These are phyloP conservation scores for Apium graveolens DNA, from an alignment of 129 eudicot genomes.

Conservation along the genomic window DNA sequence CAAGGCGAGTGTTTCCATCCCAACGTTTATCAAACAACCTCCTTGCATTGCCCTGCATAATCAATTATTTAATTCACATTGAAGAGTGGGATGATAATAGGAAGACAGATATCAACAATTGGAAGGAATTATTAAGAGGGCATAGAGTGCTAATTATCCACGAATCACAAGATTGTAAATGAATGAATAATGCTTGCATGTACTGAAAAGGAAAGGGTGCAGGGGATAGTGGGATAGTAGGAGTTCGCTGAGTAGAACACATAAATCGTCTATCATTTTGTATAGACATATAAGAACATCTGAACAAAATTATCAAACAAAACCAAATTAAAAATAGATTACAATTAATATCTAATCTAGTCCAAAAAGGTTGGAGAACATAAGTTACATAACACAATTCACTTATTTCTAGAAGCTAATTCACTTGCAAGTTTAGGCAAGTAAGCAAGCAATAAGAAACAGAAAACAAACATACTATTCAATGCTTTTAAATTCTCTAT, in stretches of 20 bases:
- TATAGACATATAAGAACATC: background rate
- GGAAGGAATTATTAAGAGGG: background rate
- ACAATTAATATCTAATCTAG: background rate
- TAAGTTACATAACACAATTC: background rate
- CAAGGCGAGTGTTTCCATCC: slow-evolving; percentile 60
- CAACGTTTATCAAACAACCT: slow-evolving; percentile 73
- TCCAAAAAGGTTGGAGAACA: background rate
- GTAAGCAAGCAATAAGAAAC: background rate
- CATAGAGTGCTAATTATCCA: background rate
- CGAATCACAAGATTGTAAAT: background rate
- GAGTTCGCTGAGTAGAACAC: background rate
- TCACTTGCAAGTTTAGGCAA: background rate
- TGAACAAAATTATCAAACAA: background rate
- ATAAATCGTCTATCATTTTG: background rate
- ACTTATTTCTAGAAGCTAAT: background rate
- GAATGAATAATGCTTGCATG: background rate
- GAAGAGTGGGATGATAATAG: slow-evolving; percentile 1
- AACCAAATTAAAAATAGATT: background rate
- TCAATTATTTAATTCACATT: slow-evolving; percentile 6
- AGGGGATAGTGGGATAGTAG: background rate
- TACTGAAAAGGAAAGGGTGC: background rate
- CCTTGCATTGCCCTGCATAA: slow-evolving; percentile 88
- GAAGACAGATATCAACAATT: background rate
- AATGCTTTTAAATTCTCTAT: background rate
- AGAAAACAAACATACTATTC: background rate